phyloP scores from a whole-genome alignment of 1,139 yeast species.

The Geotrichum citri-aurantii region DNA sequence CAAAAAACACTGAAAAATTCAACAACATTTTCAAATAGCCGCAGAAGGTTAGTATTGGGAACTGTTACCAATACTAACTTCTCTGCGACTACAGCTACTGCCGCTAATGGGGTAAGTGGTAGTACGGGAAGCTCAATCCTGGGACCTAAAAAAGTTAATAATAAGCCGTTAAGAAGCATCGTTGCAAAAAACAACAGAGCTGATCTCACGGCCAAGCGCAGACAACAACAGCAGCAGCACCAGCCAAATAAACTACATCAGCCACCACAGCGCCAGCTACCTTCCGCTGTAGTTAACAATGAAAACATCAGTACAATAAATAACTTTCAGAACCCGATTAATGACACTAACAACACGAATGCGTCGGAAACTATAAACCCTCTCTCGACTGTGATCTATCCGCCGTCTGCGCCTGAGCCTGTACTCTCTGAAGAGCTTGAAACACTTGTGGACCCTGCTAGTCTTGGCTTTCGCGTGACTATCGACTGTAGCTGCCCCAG shows the following conservation, averaged over 20 bases:
- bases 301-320: neutral
- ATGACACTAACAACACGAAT: neutral
- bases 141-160: neutral
- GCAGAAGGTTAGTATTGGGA: constrained; percentile 11
- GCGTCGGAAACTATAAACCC: neutral
- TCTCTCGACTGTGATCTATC: neutral
- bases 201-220: neutral
- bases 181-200: neutral
- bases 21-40: neutral
- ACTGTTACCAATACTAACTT: constrained; percentile 14
- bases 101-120: neutral
- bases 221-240: neutral
- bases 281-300: neutral
- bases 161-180: neutral
- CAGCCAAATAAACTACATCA: neutral
- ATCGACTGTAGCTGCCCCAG: constrained; percentile 14
- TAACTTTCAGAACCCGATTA: neutral
- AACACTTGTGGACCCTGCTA: neutral
- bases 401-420: neutral
- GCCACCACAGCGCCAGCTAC: neutral
- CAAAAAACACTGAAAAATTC: neutral
- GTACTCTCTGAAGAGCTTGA: neutral
- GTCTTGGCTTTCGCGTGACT: constrained; percentile 3
- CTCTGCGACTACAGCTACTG: neutral
- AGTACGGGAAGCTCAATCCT: neutral